Conservation (phyloP, 768 basidiomycete species). For the Tricholomella constricta region DNA sequence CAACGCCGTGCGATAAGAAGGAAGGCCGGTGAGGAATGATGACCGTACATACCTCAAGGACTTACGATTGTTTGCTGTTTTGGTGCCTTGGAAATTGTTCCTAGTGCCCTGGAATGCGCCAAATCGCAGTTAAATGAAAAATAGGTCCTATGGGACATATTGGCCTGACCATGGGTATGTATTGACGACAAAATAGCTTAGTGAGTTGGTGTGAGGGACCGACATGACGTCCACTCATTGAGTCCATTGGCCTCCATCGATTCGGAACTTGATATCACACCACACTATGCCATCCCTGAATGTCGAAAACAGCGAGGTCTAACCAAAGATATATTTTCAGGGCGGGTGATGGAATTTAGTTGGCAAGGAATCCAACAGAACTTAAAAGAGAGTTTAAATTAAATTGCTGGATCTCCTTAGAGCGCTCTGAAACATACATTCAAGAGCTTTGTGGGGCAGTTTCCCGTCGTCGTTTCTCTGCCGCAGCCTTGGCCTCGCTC, state of each 20-base stretch:
- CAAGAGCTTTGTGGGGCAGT: neutral
- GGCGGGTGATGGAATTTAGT: neutral
- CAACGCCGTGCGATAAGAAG: neutral
- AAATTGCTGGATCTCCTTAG: neutral
- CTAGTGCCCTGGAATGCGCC: neutral
- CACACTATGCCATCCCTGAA: neutral
- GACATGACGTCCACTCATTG: neutral
- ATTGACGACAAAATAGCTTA: neutral
- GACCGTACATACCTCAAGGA: neutral
- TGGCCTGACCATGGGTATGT: neutral
- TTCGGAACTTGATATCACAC: neutral
- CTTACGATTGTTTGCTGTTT: neutral
- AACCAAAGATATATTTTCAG: neutral
- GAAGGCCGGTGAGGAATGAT: neutral
- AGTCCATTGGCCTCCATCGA: neutral
- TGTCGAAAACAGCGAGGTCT: neutral
- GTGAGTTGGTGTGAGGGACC: neutral
- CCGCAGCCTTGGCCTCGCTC: slow-evolving; percentile 59
- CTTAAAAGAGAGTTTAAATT: neutral
- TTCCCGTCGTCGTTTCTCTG: slow-evolving; percentile 30
- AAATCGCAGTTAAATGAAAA: neutral
- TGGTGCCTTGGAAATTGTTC: neutral
- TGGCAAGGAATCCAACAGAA: neutral
- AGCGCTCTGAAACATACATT: slow-evolving; percentile 1
- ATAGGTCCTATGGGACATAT: neutral